Conservation (phyloP, 306 rosid species). For the Trichosanthes truncata region DNA sequence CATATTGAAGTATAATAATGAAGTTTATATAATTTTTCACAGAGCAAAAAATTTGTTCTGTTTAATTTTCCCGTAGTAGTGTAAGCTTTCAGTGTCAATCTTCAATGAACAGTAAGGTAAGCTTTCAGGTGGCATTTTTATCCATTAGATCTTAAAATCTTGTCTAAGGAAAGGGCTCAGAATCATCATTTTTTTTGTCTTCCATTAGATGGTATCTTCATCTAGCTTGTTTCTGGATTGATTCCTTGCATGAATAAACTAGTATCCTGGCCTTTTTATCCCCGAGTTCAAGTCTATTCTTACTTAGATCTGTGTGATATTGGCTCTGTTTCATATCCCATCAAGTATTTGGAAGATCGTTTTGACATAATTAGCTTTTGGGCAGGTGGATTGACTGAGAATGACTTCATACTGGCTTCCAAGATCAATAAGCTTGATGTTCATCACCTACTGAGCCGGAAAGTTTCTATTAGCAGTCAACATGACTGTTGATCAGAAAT, state of each 20-base stretch:
- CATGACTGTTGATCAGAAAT: conserved; percentile 3
- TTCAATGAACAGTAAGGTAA: not conserved
- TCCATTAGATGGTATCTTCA: not conserved
- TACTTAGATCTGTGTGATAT: not conserved
- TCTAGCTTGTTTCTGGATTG: not conserved
- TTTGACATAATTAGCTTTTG: not conserved
- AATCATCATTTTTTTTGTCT: not conserved
- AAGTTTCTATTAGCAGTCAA: conserved; percentile 21
- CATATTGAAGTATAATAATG: not conserved
- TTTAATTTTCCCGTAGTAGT: not conserved
- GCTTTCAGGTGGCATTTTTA: not conserved
- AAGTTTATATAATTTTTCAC: not conserved
- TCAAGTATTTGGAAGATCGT: not conserved
- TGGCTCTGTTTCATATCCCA: not conserved
- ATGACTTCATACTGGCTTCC: conserved; percentile 89
- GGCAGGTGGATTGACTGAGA: conserved; percentile 85
- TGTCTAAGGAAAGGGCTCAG: not conserved
- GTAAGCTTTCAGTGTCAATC: not conserved
- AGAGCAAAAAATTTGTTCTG: not conserved
- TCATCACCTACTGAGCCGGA: conserved; percentile 43
- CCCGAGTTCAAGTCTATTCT: not conserved
- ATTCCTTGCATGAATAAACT: not conserved
- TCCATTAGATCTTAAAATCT: not conserved
- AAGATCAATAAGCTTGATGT: conserved; percentile 48
- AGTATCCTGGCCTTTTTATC: not conserved